These are phyloP conservation scores for Emmonsia crescens DNA, from an alignment of 2,329 filamentous ascomycete species.

Conservation along the genomic window DNA sequence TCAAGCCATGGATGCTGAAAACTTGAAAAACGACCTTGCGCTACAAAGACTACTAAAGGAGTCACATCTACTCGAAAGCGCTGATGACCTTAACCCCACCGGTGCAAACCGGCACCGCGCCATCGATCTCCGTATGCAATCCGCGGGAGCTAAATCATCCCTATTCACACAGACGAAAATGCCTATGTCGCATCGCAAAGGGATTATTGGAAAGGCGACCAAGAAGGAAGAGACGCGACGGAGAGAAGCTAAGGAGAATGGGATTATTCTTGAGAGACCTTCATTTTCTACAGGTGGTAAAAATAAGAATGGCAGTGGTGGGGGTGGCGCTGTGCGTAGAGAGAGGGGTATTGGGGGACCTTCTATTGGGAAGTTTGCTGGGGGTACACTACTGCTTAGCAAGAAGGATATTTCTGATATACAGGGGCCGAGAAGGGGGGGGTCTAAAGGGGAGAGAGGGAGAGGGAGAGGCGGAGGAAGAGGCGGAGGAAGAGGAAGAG, in stretches of 20 bases:
- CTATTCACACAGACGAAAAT: conserved; percentile 72
- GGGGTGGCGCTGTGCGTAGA: conserved; percentile 33
- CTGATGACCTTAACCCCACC: conserved; percentile 62
- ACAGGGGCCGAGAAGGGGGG: conserved; percentile 40
- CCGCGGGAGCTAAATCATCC: conserved; percentile 66
- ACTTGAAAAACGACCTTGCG: conserved; percentile 87
- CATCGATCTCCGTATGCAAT: conserved; percentile 70
- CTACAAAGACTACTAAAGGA: conserved; percentile 83
- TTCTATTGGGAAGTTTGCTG: conserved; percentile 66
- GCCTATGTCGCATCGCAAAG: conserved; percentile 77
- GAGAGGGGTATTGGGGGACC: conserved; percentile 61
- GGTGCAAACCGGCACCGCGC: conserved; percentile 72
- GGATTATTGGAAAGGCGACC: conserved; percentile 60
- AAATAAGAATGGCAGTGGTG: conserved; percentile 12
- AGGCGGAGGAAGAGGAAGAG: not conserved
- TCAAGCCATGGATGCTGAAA: conserved; percentile 47
- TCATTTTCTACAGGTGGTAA: conserved; percentile 25
- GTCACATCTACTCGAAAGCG: conserved; percentile 87
- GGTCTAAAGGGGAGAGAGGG: conserved; percentile 16
- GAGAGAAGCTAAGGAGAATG: conserved; percentile 76
- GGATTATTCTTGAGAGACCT: conserved; percentile 65
- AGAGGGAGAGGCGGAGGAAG: not conserved
- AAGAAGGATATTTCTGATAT: conserved; percentile 65
- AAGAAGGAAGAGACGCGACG: conserved; percentile 60
- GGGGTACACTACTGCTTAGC: conserved; percentile 68